Percentiles rank a stretch among this genome's conserved stretches.
Conservation (phyloP, 306 rosid genomes). For the Quillaja saponaria region DNA sequence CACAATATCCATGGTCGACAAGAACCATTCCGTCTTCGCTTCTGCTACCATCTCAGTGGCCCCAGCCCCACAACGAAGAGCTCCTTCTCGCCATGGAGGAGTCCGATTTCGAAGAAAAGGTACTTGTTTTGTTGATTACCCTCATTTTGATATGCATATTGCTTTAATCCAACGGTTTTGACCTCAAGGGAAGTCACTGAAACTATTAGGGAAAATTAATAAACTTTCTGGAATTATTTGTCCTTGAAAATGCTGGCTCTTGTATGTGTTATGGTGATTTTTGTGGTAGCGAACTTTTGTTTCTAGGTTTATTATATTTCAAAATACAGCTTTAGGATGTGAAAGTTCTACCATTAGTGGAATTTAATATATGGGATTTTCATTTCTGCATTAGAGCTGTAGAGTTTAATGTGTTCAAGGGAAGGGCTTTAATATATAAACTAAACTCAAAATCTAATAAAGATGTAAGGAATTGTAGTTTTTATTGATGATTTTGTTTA, state of each 20-base stretch:
- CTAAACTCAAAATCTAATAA: too few relatives aligned
- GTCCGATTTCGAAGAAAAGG: slow-evolving; percentile 88
- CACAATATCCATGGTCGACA: slow-evolving; percentile 74
- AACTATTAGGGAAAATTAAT: background rate
- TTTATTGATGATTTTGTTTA: too few relatives aligned
- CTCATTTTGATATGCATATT: background rate
- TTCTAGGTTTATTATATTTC: too few relatives aligned
- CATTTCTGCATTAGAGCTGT: background rate
- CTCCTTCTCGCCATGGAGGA: slow-evolving; percentile 91
- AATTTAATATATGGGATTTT: too few relatives aligned
- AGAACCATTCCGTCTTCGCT: slow-evolving; percentile 80
- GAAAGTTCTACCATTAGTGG: too few relatives aligned
- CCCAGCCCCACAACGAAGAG: slow-evolving; percentile 87
- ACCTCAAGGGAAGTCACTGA: background rate
- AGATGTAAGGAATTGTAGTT: too few relatives aligned
- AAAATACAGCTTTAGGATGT: too few relatives aligned
- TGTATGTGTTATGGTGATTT: too few relatives aligned
- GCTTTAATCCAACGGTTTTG: background rate
- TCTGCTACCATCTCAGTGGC: slow-evolving; percentile 87
- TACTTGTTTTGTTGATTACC: slow-evolving; percentile 2
- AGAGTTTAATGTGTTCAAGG: background rate
- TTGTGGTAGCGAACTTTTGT: too few relatives aligned
- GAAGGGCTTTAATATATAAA: too few relatives aligned
- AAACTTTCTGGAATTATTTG: too few relatives aligned
- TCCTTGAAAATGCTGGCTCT: too few relatives aligned